Conservation (phyloP, 345 rosid genomes). For the Acer yangbiense region DNA sequence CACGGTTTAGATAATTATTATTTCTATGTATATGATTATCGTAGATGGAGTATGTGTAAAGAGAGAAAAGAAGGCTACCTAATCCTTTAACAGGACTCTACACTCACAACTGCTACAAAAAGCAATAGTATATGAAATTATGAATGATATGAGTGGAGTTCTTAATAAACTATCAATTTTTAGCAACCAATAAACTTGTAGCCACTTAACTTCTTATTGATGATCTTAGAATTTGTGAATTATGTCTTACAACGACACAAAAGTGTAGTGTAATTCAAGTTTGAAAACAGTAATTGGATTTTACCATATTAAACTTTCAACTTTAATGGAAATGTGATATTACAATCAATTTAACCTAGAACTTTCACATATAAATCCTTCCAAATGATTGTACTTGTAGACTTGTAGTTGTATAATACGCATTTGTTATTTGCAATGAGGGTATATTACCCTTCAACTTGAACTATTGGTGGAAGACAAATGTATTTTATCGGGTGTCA, state of each 20-base stretch:
- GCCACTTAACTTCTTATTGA: neutral
- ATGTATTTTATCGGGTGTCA: too few species aligned
- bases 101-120: conserved; percentile 4
- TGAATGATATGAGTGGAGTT: neutral
- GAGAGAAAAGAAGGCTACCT: conserved; percentile 2
- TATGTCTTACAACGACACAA: neutral
- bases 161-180: neutral
- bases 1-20: too few species aligned
- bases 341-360: neutral
- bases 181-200: neutral
- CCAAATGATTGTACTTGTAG: neutral
- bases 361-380: neutral
- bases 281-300: neutral
- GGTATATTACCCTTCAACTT: too few species aligned
- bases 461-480: too few species aligned
- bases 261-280: neutral
- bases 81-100: conserved; percentile 15
- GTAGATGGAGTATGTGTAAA: conserved; percentile 15
- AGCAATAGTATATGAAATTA: neutral
- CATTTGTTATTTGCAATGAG: too few species aligned
- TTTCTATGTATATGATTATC: neutral
- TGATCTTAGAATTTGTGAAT: neutral
- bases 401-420: too few species aligned
- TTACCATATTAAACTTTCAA: neutral
- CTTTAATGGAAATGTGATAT: too few species aligned